Conservation (phyloP, 257 asterid genomes). For the Sherardia arvensis region DNA sequence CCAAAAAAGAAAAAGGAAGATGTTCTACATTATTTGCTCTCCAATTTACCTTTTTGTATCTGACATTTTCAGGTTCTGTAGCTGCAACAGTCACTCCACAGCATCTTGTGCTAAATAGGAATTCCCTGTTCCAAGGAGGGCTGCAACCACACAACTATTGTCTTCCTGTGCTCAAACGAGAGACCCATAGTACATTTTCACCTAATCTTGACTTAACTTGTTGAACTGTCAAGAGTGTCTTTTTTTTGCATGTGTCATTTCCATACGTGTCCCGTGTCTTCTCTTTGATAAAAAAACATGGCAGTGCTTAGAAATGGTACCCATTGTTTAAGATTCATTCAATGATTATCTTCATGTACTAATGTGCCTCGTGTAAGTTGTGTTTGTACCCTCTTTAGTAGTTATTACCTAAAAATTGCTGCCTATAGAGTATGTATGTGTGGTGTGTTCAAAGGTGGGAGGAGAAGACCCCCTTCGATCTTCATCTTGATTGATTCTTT, state of each 20-base stretch:
- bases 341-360: neutral
- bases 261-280: neutral
- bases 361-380: neutral
- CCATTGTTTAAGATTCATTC: neutral
- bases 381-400: too few relatives aligned
- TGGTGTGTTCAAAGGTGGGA: neutral
- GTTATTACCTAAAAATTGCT: too few relatives aligned
- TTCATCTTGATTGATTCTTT: too few relatives aligned
- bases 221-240: neutral
- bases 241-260: neutral
- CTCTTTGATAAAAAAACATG: neutral
- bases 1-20: too few relatives aligned
- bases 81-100: conserved; percentile 99
- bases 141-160: conserved; percentile 85
- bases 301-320: neutral
- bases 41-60: too few relatives aligned
- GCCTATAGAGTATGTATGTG: too few relatives aligned
- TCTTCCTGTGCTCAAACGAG: conserved; percentile 90
- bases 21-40: neutral
- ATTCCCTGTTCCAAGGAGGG: conserved; percentile 91
- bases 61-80: conserved; percentile 61
- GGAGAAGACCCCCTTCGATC: neutral
- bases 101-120: conserved; percentile 84
- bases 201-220: neutral
- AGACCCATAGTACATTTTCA: conserved; percentile 57